These are phyloP conservation scores for Taphrina pruni DNA, from an alignment of 1,139 yeast genomes.

Conservation along the genomic window DNA sequence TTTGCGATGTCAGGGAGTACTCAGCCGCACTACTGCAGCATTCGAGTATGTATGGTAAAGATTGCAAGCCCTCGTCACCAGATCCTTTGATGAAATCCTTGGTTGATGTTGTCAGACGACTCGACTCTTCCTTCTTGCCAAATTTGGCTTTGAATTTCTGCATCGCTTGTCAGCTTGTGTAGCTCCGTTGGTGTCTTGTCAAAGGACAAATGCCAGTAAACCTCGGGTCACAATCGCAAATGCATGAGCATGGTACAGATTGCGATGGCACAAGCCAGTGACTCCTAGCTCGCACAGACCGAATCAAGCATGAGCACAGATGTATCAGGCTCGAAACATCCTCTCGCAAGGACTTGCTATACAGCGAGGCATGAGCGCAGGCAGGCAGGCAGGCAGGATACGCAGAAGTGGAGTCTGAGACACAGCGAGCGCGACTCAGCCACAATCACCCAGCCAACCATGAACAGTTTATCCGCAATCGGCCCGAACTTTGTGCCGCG, in stretches of 20 bases:
- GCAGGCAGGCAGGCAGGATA: neutral
- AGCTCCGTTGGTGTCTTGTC: no score
- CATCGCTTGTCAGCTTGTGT: neutral
- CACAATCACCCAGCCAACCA: no score
- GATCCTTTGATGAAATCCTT: slow-evolving; percentile 33
- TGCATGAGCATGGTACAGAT: neutral
- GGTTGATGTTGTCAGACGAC: slow-evolving; percentile 12
- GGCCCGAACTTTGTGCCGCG: no score
- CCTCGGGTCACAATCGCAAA: neutral
- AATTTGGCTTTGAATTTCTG: slow-evolving; percentile 21
- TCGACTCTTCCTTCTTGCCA: slow-evolving; percentile 17
- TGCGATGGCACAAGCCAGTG: neutral
- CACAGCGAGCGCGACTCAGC: no score
- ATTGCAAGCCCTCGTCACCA: slow-evolving; percentile 34
- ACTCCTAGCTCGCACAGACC: neutral
- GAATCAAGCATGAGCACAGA: neutral
- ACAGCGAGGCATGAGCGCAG: neutral
- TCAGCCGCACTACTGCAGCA: slow-evolving; percentile 31
- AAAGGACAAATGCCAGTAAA: no score
- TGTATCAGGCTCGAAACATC: no score
- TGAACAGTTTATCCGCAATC: no score
- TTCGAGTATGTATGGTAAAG: slow-evolving; percentile 30
- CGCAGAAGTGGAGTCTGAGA: neutral
- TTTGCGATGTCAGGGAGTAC: slow-evolving; percentile 15
- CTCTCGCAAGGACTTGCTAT: no score